These are phyloP conservation scores for Fusarium humuli DNA, from an alignment of 2,329 filamentous ascomycete species.

Conservation along the genomic window DNA sequence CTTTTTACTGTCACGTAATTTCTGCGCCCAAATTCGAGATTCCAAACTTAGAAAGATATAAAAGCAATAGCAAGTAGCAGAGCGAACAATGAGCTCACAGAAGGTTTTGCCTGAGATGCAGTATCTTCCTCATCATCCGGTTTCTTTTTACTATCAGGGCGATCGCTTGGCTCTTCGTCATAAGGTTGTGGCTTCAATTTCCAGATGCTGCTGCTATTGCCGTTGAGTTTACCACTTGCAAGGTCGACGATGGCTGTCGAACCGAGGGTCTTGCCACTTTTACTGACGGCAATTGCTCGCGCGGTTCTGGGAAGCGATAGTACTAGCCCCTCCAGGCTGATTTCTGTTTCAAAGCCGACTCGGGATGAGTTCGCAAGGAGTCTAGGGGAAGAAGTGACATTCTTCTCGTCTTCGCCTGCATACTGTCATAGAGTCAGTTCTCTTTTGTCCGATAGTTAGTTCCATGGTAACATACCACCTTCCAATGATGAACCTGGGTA, in stretches of 20 bases:
- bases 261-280: constrained; percentile 36
- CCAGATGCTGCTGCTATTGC: constrained; percentile 41
- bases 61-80: constrained; percentile 25
- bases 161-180: background rate
- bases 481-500: constrained; percentile 41
- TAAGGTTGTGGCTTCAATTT: constrained; percentile 7
- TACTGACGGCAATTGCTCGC: constrained; percentile 32
- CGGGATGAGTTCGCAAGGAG: constrained; percentile 39
- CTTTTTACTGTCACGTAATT: background rate
- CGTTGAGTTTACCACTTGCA: constrained; percentile 32
- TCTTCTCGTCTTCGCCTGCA: constrained; percentile 32
- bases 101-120: constrained; percentile 10
- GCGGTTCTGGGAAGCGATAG: constrained; percentile 19
- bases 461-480: constrained; percentile 32
- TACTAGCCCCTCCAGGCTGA: constrained; percentile 8
- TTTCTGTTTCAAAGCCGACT: constrained; percentile 38
- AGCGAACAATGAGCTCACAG: constrained; percentile 12
- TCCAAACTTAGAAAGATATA: constrained; percentile 3
- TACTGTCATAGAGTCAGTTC: constrained; percentile 28
- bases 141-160: background rate
- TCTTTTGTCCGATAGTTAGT: background rate
- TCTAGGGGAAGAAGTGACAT: constrained; percentile 20
- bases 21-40: background rate
- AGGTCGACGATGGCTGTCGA: constrained; percentile 37
- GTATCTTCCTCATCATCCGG: constrained; percentile 23